Evolutionary conservation across 495 filamentous ascomycete species (phyloP).

Genomic region (Aspergillus heteromorphus): DNA sequence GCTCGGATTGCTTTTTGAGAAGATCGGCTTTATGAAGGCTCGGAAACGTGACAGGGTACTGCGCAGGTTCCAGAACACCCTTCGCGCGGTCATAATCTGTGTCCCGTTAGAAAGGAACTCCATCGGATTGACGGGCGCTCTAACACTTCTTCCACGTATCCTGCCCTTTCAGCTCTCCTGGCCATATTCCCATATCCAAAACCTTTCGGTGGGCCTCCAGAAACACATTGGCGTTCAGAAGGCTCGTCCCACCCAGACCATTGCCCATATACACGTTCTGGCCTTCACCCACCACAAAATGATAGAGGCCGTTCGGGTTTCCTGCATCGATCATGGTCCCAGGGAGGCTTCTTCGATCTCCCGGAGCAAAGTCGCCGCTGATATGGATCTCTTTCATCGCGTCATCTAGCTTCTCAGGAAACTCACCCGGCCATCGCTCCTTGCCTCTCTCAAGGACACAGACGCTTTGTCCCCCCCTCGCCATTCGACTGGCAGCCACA

Average conservation of each 20-base stretch:
- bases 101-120: not conserved
- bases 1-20: not conserved
- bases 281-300: not conserved
- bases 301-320: not conserved
- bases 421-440: not conserved
- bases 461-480: not conserved
- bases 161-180: not conserved
- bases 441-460: not conserved
- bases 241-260: not conserved
- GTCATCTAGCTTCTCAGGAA: not conserved
- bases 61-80: not conserved
- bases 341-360: not conserved
- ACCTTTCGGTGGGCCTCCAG: not conserved
- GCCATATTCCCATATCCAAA: not conserved
- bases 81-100: not conserved
- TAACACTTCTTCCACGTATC: not conserved
- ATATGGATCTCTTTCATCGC: not conserved
- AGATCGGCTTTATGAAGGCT: not conserved
- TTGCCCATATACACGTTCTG: constrained; percentile 5
- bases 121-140: not conserved
- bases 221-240: constrained; percentile 3
- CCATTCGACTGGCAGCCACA: constrained; percentile 1
- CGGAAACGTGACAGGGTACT: not conserved
- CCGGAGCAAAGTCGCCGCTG: not conserved
- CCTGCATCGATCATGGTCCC: not conserved